Evolutionary conservation across 2,329 filamentous ascomycete species (phyloP), one percentile per base, ranked within the genome.

Genomic region (Aspergillus floridensis): DNA sequence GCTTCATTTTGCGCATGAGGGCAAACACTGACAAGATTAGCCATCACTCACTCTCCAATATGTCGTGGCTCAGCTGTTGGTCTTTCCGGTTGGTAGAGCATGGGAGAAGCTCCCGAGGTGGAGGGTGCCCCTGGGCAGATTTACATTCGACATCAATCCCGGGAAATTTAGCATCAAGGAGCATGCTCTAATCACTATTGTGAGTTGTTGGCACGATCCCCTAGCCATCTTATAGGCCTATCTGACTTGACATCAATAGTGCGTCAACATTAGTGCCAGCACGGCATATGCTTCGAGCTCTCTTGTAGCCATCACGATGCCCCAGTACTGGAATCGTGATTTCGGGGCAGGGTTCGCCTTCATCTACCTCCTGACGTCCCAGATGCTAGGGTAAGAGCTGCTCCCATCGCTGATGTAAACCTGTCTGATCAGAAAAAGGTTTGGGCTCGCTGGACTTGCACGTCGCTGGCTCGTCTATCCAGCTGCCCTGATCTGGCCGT

Each of bases 321-420:
- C 71, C 10, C 67, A 71, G 2, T 76, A 72, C 51, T 76, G 73
- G 72, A 65, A 70, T 55, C 67, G 64, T 4, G 71, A 76, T 38
- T 72, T 64, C 19, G 71, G 71, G 10, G 65, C 71, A 6, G 71
- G 71, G 0, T 73, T 73, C 55, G 70, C 68, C 5, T 73, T 73
- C 50, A 54, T 73, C n/a, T 73, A 71, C 38, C 65, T 72, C 12
- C 52, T 73, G 52, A 71, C 70, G 1, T 70, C 70, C 1, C 70
- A 72, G 50, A 72, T 72, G 70, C 60, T 72, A 12, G 70, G 70
- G 66, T 68, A 52, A 55, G 60, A 44, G 0, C 1, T 41, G 7
- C 16, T 8, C n/a, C 14, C 14, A n/a, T n/a, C 11, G 50, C 7
- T 22, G 5, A 8, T 24, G 19, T 7, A 6, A 19, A 12, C 38